Evolutionary conservation across 2,329 filamentous ascomycete species (phyloP).

Genomic region (Colletotrichum spinosum): DNA sequence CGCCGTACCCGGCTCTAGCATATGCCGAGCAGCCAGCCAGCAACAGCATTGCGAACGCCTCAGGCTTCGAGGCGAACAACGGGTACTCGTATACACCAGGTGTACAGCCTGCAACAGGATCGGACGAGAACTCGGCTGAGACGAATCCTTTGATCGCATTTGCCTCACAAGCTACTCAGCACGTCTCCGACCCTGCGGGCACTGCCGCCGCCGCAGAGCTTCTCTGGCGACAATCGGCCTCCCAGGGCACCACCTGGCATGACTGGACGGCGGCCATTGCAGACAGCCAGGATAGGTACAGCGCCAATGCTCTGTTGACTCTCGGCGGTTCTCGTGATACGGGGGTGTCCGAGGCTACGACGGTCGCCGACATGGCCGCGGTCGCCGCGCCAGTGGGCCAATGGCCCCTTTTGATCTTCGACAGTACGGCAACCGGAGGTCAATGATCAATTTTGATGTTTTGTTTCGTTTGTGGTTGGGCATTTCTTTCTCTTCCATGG

Average conservation of each 20-base stretch:
- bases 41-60: conserved; percentile 37
- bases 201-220: conserved; percentile 43
- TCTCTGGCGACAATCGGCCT: conserved; percentile 45
- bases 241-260: conserved; percentile 60
- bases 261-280: conserved; percentile 66
- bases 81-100: conserved; percentile 29
- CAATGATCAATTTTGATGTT: conserved; percentile 3
- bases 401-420: conserved; percentile 34
- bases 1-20: conserved; percentile 45
- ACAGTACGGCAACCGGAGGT: conserved; percentile 15
- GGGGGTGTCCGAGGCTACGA: conserved; percentile 30
- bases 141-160: conserved; percentile 54
- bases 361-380: conserved; percentile 29
- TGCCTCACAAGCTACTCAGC: conserved; percentile 52
- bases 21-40: conserved; percentile 45
- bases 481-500: neutral
- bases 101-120: conserved; percentile 30
- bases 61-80: conserved; percentile 26
- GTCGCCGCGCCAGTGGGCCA: conserved; percentile 26
- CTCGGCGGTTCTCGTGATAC: conserved; percentile 45
- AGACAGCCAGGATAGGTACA: conserved; percentile 62
- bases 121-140: conserved; percentile 42
- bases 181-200: conserved; percentile 42
- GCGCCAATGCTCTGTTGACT: conserved; percentile 60
- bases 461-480: neutral